phyloP scores from a whole-genome alignment of 1,284 basidiomycete genomes.

The Austroboletus novae-zelandiae region DNA sequence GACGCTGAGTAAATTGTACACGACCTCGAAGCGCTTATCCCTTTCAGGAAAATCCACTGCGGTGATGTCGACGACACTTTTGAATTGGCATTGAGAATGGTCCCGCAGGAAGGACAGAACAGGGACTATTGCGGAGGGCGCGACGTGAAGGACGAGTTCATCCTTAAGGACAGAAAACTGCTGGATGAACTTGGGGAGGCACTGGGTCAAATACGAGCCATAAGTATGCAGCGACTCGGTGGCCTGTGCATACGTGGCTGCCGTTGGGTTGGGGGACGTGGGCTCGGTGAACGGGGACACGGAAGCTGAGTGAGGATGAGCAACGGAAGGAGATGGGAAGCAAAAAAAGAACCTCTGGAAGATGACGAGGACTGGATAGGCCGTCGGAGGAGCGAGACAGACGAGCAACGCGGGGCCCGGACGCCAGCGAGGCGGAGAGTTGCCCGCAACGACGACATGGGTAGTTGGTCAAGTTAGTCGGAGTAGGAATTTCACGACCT shows the following conservation, averaged over 20 bases:
- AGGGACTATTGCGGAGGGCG: conserved; percentile 81
- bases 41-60: conserved; percentile 95
- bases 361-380: conserved; percentile 24
- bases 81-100: conserved; percentile 96
- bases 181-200: conserved; percentile 92
- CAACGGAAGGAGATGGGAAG: background rate
- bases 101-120: conserved; percentile 94
- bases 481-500: conserved; percentile 26
- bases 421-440: conserved; percentile 39
- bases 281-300: conserved; percentile 81
- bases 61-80: conserved; percentile 89
- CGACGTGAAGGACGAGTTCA: conserved; percentile 89
- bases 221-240: conserved; percentile 82
- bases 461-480: conserved; percentile 21
- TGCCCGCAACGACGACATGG: conserved; percentile 50
- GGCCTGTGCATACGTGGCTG: conserved; percentile 65
- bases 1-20: conserved; percentile 92
- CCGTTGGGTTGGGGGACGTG: conserved; percentile 81
- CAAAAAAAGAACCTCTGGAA: conserved; percentile 40
- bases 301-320: conserved; percentile 47
- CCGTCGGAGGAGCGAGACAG: conserved; percentile 7
- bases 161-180: conserved; percentile 99
- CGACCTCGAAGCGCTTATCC: conserved; percentile 94
- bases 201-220: conserved; percentile 88
- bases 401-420: conserved; percentile 17